A percentile compares a stretch with the other conserved stretches of the same genome.
These are phyloP conservation scores for Backusella sp. DNA, from an alignment of 192 early-diverging fungal genomes.

Conservation along the genomic window DNA sequence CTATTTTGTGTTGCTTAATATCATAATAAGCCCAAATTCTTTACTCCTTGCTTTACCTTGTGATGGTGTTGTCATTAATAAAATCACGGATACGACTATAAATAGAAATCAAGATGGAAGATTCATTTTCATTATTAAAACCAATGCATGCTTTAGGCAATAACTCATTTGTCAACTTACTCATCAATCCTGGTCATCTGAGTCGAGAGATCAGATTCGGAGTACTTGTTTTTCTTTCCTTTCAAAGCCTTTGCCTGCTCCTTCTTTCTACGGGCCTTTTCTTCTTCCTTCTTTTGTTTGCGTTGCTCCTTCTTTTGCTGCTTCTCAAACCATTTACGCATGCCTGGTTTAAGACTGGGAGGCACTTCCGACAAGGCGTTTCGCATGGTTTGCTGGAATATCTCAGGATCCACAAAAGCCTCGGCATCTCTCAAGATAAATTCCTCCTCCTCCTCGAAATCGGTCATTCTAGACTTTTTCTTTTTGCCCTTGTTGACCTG, in stretches of 20 bases:
- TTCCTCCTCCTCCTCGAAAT: conserved; percentile 14
- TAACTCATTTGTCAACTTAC: conserved; percentile 4
- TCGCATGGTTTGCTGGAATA: conserved; percentile 13
- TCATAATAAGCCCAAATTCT: neutral
- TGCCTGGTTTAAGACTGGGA: conserved; percentile 23
- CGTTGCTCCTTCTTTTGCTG: conserved; percentile 9
- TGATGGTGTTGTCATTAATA: conserved; percentile 31
- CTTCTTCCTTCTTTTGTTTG: neutral
- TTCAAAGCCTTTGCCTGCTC: neutral
- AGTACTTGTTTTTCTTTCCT: neutral
- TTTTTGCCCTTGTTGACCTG: neutral
- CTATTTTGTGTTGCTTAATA: conserved; percentile 1
- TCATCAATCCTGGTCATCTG: conserved; percentile 8
- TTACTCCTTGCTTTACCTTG: conserved; percentile 11
- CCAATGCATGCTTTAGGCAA: neutral
- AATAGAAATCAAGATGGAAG: neutral
- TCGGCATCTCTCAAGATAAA: neutral
- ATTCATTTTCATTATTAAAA: neutral
- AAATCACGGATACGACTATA: conserved; percentile 24
- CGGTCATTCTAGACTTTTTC: neutral
- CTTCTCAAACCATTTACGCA: conserved; percentile 16
- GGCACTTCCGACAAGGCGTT: conserved; percentile 17
- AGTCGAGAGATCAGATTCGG: neutral
- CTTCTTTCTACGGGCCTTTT: neutral
- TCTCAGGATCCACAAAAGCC: conserved; percentile 2